These are phyloP conservation scores for Rhododendron simsii DNA, from an alignment of 148 eudicot species.

Conservation along the genomic window DNA sequence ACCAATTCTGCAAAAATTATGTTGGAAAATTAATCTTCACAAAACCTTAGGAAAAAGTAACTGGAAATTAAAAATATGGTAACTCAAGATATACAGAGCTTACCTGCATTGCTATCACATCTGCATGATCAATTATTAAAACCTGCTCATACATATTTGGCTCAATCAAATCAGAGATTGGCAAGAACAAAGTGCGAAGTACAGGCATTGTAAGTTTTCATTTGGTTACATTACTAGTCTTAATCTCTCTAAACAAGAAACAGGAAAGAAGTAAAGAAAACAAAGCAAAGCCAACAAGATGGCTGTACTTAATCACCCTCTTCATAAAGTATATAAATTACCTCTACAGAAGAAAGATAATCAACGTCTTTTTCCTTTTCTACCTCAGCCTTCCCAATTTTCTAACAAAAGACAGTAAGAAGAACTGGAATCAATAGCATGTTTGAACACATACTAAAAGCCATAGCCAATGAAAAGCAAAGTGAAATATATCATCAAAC, in stretches of 20 bases:
- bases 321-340: slow-evolving; percentile 13
- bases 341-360: slow-evolving; percentile 96
- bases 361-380: slow-evolving; percentile 80
- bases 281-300: neutral
- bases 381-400: slow-evolving; percentile 70
- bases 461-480: neutral
- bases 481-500: neutral
- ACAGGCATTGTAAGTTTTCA: neutral
- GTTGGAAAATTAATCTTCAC: neutral
- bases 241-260: neutral
- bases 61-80: neutral
- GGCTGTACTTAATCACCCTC: neutral
- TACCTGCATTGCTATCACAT: slow-evolving; percentile 95
- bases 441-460: neutral
- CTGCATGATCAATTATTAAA: slow-evolving; percentile 88
- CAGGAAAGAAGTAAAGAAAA: neutral
- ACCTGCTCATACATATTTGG: slow-evolving; percentile 41
- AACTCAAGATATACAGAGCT: neutral
- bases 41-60: neutral
- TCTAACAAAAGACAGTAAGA: slow-evolving; percentile 38
- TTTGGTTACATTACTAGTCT: neutral
- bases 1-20: slow-evolving; percentile 68
- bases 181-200: neutral
- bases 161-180: neutral
- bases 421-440: neutral